Base-by-base conservation (phyloP, 2,329 filamentous ascomycete genomes). In the Botrytis paeoniae region DNA sequence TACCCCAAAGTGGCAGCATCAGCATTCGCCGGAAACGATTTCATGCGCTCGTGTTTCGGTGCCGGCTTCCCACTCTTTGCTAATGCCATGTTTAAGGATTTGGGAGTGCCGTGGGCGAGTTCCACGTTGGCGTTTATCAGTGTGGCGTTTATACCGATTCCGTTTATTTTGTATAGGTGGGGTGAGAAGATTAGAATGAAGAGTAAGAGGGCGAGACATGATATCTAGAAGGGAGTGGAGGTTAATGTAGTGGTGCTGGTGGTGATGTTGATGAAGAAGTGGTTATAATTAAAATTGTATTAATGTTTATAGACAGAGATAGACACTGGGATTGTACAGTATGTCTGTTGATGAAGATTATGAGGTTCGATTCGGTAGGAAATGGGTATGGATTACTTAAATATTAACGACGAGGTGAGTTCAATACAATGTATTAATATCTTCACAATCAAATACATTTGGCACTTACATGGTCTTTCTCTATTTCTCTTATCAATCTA, bases 21-120 rank as follows among this genome's bases (percentile, higher is more conserved):
- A 2, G 80, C 82, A 20, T 79, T 81, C 20, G 82, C 82, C 2
- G 82, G 80, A 4, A 83, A 83, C 72, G 81, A 80, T 54, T 81
- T 83, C 61, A 72, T 82, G 62, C 74, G 82, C 37, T 79, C 78
- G 12, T 78, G 74, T 48, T 80, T 81, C 20, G 82, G 81, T 18
- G 81, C 81, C 8, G 80, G 78, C 60, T 83, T 79, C 73, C 82
- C 82, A 8, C 74, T 83, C 4, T 83, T 83, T 65, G 77, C 62
- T 4, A 60, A 59, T 22, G 62, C 70, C 3, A 68, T 72, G 70
- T 72, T 72, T 59, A 68, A 20, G 10, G 12, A 69, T 65, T 83
- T 91, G 81, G 88, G 88, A 60, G 89, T 91, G 71, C 81, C 91
- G 76, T 91, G 86, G 84, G 88, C 89, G 0, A 83, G 87, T 18